phyloP scores from a whole-genome alignment of 345 rosid species.

The Populus nigra region DNA sequence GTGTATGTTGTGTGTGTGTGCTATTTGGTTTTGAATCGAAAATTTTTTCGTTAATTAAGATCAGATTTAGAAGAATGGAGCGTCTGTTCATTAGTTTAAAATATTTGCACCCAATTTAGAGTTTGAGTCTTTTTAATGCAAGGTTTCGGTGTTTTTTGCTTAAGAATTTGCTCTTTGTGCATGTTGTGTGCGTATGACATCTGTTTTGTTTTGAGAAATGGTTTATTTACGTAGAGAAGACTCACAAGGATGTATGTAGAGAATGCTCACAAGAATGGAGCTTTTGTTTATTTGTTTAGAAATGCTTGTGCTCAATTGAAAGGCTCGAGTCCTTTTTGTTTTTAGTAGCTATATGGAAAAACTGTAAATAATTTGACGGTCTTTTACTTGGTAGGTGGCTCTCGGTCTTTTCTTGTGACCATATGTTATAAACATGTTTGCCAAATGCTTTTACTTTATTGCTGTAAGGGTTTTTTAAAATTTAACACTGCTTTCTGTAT shows the following conservation, averaged over 20 bases:
- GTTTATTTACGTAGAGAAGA: neutral
- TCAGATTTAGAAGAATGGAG: neutral
- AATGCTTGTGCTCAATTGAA: neutral
- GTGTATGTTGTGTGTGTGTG: neutral
- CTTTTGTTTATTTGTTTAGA: neutral
- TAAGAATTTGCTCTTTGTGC: neutral
- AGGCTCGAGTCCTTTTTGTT: neutral
- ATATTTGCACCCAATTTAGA: neutral
- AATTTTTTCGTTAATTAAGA: neutral
- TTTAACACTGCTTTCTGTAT: neutral
- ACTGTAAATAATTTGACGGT: neutral
- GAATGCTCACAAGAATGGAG: neutral
- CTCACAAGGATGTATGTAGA: neutral
- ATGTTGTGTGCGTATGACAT: neutral
- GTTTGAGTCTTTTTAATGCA: neutral
- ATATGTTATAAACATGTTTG: neutral
- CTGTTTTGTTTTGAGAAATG: neutral
- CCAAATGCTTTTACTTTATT: neutral
- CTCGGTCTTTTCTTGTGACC: neutral
- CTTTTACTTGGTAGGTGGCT: constrained; percentile 44
- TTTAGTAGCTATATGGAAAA: neutral
- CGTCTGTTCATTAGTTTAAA: neutral
- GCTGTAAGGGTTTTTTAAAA: neutral
- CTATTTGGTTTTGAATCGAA: neutral
- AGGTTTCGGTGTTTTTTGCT: neutral